Conservation (phyloP, 2,329 filamentous ascomycete genomes). For the Hypoxylon sp. region DNA sequence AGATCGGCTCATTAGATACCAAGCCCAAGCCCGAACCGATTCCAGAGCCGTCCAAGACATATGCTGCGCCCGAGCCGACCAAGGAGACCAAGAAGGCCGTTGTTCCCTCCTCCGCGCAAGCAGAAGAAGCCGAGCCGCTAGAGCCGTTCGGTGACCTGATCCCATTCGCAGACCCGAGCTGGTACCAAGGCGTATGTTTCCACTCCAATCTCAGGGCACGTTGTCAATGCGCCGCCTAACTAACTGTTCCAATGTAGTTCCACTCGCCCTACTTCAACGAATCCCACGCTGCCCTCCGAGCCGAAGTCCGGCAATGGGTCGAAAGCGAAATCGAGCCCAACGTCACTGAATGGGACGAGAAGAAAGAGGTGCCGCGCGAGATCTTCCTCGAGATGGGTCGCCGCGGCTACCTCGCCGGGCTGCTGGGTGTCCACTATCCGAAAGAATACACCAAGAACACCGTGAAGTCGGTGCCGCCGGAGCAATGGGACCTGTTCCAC, state of each 20-base stretch:
- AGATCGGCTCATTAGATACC: conserved; percentile 88
- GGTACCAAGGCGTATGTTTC: conserved; percentile 91
- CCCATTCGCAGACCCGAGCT: conserved; percentile 91
- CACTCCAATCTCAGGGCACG: not conserved
- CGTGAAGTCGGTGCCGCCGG: conserved; percentile 82
- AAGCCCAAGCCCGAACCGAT: conserved; percentile 79
- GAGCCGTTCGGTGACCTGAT: conserved; percentile 89
- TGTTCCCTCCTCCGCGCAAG: conserved; percentile 52
- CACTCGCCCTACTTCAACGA: conserved; percentile 98
- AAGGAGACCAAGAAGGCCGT: conserved; percentile 57
- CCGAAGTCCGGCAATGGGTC: conserved; percentile 93
- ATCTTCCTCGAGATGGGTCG: conserved; percentile 98
- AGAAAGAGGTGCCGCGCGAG: conserved; percentile 85
- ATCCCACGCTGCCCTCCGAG: conserved; percentile 89
- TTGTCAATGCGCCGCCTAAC: conserved; percentile 25
- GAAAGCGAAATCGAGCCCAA: conserved; percentile 90
- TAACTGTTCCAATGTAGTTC: conserved; percentile 70
- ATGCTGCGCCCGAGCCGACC: conserved; percentile 59
- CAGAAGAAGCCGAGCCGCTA: conserved; percentile 77
- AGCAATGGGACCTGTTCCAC: conserved; percentile 99
- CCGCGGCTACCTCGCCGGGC: conserved; percentile 91
- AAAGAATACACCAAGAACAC: conserved; percentile 78
- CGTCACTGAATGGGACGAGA: conserved; percentile 97
- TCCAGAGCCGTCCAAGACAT: conserved; percentile 68
- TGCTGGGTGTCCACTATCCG: conserved; percentile 88